Base-by-base conservation (phyloP, 495 filamentous ascomycete species). In the Neohortaea acidophila region DNA sequence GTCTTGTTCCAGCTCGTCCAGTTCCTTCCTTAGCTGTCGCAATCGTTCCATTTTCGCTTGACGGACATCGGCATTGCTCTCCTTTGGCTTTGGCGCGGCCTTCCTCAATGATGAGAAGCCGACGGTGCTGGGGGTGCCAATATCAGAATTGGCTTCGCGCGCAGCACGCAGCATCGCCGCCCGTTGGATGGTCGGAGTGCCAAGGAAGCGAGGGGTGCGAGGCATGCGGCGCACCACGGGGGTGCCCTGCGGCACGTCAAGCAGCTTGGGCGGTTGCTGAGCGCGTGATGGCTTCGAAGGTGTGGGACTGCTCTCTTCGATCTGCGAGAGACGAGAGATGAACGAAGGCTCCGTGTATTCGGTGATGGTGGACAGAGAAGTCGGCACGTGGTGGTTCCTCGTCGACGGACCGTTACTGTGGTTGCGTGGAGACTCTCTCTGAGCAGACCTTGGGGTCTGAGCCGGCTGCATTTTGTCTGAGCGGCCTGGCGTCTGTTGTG, bases 291-390 rank as follows among this genome's bases (percentile, higher is more conserved):
- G 34, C 22, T 25, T 37, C 4, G 34, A 37, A 17, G 34, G 34
- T 11, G 34, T 37, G n/a, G n/a, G n/a, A n/a, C 9, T 18, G 8
- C 26, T 22, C 9, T 12, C 3, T 4, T 9, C 3, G 12, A 12
- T 26, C n/a, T n/a, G n/a, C n/a, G n/a, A n/a, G n/a, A n/a, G n/a
- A n/a, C n/a, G n/a, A 3, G 34, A 13, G 21, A n/a, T 23, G 4
- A 10, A 11, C 20, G 34, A 24, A 18, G 33, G 23, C 42, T 47
- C 45, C 15, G 34, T 34, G 21, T 39, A 40, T 15, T 48, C 45
- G 21, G 19, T 39, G 29, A 48, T 41, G 21, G 45, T 48, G 19
- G 22, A 32, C 8, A 48, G 40, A 12, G 39, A 43, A 20, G 45
- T 47, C 13, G 43, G 31, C 1, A 36, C 27, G 3, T 26, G 29